Base-by-base conservation (phyloP, 1,284 basidiomycete genomes). In the Lentinus polychrous region DNA sequence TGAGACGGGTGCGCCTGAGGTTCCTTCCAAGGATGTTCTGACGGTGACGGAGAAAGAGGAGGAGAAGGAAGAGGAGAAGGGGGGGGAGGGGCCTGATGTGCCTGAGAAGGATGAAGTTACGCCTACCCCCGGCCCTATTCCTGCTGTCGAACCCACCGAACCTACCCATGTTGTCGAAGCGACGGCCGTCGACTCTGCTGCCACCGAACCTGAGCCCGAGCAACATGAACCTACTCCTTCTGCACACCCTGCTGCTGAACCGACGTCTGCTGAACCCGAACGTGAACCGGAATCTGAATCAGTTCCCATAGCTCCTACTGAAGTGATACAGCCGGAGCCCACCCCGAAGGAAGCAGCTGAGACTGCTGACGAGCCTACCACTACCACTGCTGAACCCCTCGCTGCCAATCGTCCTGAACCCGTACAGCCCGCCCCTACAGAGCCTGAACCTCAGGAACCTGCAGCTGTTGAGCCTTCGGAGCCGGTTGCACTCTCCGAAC, bases 391-490 rank as follows among this genome's bases (percentile, higher is more conserved):
- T 22, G 49, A 38, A 23, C 33, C 33, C 2, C 43, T 34, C 17
- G 36, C 12, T 8, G 23, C 37, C 14, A 40, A 17, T 7, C 18
- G 32, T n/a, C 18, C 45, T 15, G 46, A 33, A 2, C n/a, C 43
- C 17, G 43, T 22, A 10, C 45, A 34, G 4, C 17, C 49, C 12
- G 52, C 35, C 17, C 35, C 36, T 11, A 37, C 37, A 2, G 51
- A 37, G 24, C 42, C 52, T 17, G 45, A 47, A 31, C 27, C 31
- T 11, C 32, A 43, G 20, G 52, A 40, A 23, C 50, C 51, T n/a
- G 46, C 46, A n/a, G 48, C 45, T 22, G 23, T 32, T 31, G 46
- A 48, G 15, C 39, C 33, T 11, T 50, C 50, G 18, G 46, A 46
- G 11, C 18, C 35, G 18, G 35, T 37, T 18, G 35, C 5, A 18